Evolutionary conservation across 192 early-diverging fungal species (phyloP).

Genomic region (Coemansia sp.): DNA sequence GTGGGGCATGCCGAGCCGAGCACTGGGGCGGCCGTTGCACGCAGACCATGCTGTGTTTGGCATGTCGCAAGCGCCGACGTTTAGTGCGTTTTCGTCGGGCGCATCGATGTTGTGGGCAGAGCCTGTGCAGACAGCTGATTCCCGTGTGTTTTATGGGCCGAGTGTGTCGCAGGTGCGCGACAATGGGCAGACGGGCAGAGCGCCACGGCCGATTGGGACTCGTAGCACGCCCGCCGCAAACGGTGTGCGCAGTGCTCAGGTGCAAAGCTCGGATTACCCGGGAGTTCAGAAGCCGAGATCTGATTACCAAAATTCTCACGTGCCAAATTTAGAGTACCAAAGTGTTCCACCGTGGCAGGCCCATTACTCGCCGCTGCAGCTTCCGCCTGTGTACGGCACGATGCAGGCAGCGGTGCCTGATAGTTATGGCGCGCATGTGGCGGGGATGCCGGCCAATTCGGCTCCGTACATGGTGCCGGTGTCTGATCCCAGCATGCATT

Average conservation of each 20-base stretch:
- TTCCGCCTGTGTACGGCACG: too few species aligned
- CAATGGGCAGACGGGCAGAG: neutral
- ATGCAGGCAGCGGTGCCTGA: too few species aligned
- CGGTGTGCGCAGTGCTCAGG: conserved; percentile 11
- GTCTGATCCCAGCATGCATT: neutral
- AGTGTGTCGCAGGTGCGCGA: conserved; percentile 18
- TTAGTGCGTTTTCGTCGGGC: conserved; percentile 26
- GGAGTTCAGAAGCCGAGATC: neutral
- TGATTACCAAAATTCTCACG: too few species aligned
- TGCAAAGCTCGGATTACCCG: neutral
- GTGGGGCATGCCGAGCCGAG: neutral
- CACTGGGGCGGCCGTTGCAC: conserved; percentile 5
- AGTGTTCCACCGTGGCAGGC: neutral
- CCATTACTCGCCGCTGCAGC: neutral
- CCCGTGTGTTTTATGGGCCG: neutral
- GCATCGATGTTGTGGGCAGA: conserved; percentile 38
- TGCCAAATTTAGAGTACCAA: too few species aligned
- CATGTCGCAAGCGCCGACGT: neutral
- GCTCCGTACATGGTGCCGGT: neutral
- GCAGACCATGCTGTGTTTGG: conserved; percentile 11
- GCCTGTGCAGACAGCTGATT: neutral
- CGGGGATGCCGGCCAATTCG: neutral
- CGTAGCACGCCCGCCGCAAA: conserved; percentile 18
- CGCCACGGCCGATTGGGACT: conserved; percentile 40
- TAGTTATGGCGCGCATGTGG: neutral